Evolutionary conservation across 768 basidiomycete species (phyloP), one percentile per base, ranked within the genome.

Genomic region (Phaffia tasmanica): DNA sequence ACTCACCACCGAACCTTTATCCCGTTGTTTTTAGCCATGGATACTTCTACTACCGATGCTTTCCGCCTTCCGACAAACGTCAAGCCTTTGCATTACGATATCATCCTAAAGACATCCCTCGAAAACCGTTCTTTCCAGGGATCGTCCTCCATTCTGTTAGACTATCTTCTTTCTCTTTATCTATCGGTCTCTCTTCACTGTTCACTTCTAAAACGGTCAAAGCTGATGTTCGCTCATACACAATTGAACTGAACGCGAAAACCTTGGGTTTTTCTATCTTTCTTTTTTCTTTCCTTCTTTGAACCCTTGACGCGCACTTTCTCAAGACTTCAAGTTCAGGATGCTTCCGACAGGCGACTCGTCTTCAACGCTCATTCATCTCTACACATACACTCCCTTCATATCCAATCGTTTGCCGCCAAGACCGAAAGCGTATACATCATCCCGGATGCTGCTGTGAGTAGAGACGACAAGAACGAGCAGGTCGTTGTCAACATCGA

Each of bases 121-220:
- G 81, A 86, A 64, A 80, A 80, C n/a, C 80, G 84, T 68, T 81
- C 78, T 14, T 98, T 91, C 75, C 79, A 83, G 53, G 94, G 94
- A 62, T 65, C 21, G 8, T 42, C 30, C 49, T 25, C 42, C 3
- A 51, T 67, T 32, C 35, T 42, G 35, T 42, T 42, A 42, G 35
- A 42, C 35, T 42, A 42, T 42, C 11, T 11, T 11, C 35, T 42
- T 42, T 42, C 35, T n/a, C 35, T 42, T 42, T 42, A 11, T 42
- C 35, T 42, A 4, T 42, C 6, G 4, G 4, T 42, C 6, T 42
- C 35, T 42, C 35, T 42, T 11, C 6, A 42, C 6, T 11, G 35
- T 5, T 4, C 35, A 42, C 35, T 42, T 11, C 6, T 5, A 11
- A 42, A 11, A 42, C 11, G 35, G 35, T 42, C 11, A 5, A 11